Base-by-base conservation (phyloP, 345 rosid genomes). In the Ceriops decandra region DNA sequence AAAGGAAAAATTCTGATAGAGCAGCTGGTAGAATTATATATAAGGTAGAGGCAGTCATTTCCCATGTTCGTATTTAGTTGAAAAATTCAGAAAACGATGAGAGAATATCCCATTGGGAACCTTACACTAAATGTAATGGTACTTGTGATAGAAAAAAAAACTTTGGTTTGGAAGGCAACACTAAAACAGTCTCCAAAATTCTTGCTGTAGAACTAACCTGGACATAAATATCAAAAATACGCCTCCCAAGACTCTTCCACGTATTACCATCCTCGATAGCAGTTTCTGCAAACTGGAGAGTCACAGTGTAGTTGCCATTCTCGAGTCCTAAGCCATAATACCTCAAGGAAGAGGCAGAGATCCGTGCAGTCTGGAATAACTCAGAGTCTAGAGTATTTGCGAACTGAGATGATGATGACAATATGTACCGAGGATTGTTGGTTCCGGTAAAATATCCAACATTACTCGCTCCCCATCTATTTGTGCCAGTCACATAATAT, bases 261-360 rank as follows among this genome's bases (percentile, higher is more conserved):
- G 69, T 58, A 7, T 22, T 63, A 15, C 74, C 59, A 47, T 69
- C 71, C 35, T 2, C 22, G 53, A 81, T 79, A 26, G 49, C 60
- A 21, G 31, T 67, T 86, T 22, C 90, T 21, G 84, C 80, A 79
- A 86, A 86, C 63, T 75, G 81, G 53, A 86, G 83, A 52, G 47
- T 67, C 47, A 86, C 82, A 52, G 71, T 86, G 72, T 91, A 91
- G 81, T 85, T 84, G 24, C 95, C 97, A 83, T 88, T 88, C 83
- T 91, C 66, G 20, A 91, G 92, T 57, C 97, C 95, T 77, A 91
- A 71, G 11, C 95, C 95, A 32, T 85, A 91, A 79, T 88, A 91
- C 77, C 91, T 83, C 62, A 91, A 63, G 16, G 97, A 88, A 9
- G 91, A 83, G 69, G 91, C 85, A 63, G 97, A 87, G 62, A 85